These are phyloP conservation scores for Fusarium duplospermum DNA, from an alignment of 2,329 filamentous ascomycete genomes.

Conservation along the genomic window DNA sequence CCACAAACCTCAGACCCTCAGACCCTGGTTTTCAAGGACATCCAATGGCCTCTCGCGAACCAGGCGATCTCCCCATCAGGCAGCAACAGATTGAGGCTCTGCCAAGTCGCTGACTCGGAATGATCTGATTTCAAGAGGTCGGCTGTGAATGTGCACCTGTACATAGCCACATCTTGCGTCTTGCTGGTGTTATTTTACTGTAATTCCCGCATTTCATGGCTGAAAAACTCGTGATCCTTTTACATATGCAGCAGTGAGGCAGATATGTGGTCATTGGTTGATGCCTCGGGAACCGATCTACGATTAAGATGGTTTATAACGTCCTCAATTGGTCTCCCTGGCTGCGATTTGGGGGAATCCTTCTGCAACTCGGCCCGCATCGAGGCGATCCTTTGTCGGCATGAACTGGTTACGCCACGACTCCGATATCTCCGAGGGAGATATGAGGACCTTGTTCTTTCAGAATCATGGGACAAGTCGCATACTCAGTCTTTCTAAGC, in stretches of 20 bases:
- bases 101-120: not conserved
- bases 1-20: not conserved
- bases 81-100: too few species aligned
- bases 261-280: not conserved
- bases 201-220: not conserved
- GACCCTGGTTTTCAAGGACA: not conserved
- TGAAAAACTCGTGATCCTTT: not conserved
- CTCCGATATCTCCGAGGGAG: not conserved
- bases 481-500: not conserved
- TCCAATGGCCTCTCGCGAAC: not conserved
- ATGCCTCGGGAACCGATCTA: not conserved
- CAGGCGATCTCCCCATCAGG: too few species aligned
- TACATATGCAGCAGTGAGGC: not conserved
- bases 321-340: not conserved
- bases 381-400: not conserved
- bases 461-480: not conserved
- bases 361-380: not conserved
- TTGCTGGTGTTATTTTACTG: not conserved
- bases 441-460: not conserved
- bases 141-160: not conserved
- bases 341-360: not conserved
- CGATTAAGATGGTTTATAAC: not conserved
- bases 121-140: not conserved
- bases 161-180: not conserved
- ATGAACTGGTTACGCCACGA: not conserved